Base-by-base conservation (phyloP, 352 stramenopile species). In the Globisporangium echinulatum region DNA sequence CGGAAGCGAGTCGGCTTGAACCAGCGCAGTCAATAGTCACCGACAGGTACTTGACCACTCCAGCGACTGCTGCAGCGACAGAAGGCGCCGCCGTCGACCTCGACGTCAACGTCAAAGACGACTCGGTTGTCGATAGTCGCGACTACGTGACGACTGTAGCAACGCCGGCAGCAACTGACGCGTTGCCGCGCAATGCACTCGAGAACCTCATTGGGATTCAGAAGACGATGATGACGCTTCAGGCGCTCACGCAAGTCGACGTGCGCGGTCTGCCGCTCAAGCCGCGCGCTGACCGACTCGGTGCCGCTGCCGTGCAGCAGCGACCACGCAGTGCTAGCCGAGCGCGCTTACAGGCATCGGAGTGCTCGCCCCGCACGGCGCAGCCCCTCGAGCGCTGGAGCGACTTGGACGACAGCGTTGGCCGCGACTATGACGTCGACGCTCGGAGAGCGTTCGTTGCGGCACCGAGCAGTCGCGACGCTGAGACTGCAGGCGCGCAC, bases 131-230 rank as follows among this genome's bases (percentile, higher is more conserved):
- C 7, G 7, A 44, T 13, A 44, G 40, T 44, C 40, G 40, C 40
- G 40, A 44, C 40, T 8, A 44, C 11, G 11, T 14, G 40, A 44
- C 40, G 40, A 8, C 7, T 44, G 40, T 13, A 44, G 25, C 25
- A 33, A 33, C 25, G 25, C 25, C 25, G 25, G 2, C 25, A 33
- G 25, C 25, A 33, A 3, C 25, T 8, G 53, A 60, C 8, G 39
- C 3, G 17, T 15, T 66, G n/a, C 37, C 54, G 7, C 60, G 54
- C 56, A 33, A 66, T 15, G 55, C 61, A 11, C 17, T 66, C 17
- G 49, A 47, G 42, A 66, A 66, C 39, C 11, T 66, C 36, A 61
- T 40, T 52, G 54, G 38, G 15, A 66, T 66, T 13, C 61, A 61
- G 37, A 39, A 62, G 43, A 62, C 40, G 39, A 61, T 66, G 54